Conservation (phyloP, 331 rosid species). For the Stylosanthes scabra region DNA sequence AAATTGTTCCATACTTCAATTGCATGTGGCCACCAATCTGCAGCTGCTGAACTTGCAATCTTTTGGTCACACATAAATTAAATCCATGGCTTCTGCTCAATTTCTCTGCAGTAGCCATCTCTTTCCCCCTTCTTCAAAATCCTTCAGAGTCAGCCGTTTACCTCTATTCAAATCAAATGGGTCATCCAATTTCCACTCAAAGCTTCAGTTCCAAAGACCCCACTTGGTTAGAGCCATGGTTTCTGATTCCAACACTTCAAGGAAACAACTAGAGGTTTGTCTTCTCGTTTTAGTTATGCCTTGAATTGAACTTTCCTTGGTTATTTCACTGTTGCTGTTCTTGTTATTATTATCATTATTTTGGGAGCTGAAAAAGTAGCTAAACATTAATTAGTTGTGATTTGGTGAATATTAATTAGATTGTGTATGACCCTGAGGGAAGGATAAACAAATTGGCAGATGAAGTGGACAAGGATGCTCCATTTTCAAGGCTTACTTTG, state of each 20-base stretch:
- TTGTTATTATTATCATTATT: neutral
- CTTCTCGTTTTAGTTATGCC: slow-evolving; percentile 5
- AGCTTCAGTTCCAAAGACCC: slow-evolving; percentile 46
- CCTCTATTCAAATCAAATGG: slow-evolving; percentile 48
- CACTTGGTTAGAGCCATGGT: slow-evolving; percentile 46
- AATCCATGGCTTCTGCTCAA: slow-evolving; percentile 66
- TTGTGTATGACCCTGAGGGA: slow-evolving; percentile 81
- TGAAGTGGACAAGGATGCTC: slow-evolving; percentile 68
- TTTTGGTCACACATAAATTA: neutral
- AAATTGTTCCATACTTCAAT: neutral
- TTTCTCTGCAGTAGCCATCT: slow-evolving; percentile 48
- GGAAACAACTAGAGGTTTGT: slow-evolving; percentile 69
- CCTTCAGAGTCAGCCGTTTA: slow-evolving; percentile 36
- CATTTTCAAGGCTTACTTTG: slow-evolving; percentile 87
- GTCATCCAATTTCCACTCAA: slow-evolving; percentile 46
- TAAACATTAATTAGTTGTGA: neutral
- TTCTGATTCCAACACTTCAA: slow-evolving; percentile 61
- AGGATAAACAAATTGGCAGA: slow-evolving; percentile 86
- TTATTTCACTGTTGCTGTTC: neutral
- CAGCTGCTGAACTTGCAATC: slow-evolving; percentile 6
- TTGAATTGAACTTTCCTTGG: slow-evolving; percentile 3
- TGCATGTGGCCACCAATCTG: neutral
- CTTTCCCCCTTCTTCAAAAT: slow-evolving; percentile 46
- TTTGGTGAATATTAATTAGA: slow-evolving; percentile 52
- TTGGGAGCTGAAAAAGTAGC: no score